Conservation (phyloP, 2,329 filamentous ascomycete genomes). For the Stemphylium vesicarium region DNA sequence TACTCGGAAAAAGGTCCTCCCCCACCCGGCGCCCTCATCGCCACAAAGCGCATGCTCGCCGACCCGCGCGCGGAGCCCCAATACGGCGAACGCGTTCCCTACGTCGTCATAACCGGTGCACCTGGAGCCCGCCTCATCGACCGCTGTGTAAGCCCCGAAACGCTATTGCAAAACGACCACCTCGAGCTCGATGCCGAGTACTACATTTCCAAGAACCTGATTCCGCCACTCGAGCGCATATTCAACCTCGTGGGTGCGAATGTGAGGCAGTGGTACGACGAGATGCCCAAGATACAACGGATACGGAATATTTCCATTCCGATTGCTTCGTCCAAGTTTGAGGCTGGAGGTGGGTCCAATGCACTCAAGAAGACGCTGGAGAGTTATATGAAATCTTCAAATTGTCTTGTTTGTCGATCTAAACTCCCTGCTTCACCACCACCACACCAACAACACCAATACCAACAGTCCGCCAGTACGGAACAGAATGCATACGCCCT, state of each 20-base stretch:
- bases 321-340: constrained; percentile 12
- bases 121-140: constrained; percentile 86
- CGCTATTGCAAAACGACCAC: constrained; percentile 76
- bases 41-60: constrained; percentile 81
- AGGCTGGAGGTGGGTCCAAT: constrained; percentile 25
- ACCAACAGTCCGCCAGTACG: background rate
- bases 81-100: constrained; percentile 93
- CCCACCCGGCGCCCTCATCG: constrained; percentile 88
- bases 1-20: constrained; percentile 82
- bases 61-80: constrained; percentile 90
- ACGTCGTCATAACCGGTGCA: constrained; percentile 88
- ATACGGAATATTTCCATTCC: constrained; percentile 65
- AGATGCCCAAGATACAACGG: constrained; percentile 90
- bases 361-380: constrained; percentile 77
- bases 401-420: constrained; percentile 77
- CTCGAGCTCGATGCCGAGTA: constrained; percentile 90
- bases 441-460: background rate
- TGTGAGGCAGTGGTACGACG: constrained; percentile 89
- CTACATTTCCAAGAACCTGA: constrained; percentile 94
- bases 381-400: constrained; percentile 83
- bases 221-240: constrained; percentile 92
- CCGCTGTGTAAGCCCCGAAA: constrained; percentile 87
- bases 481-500: constrained; percentile 26
- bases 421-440: constrained; percentile 56
- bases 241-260: constrained; percentile 96